A percentile compares a stretch with the other conserved stretches of the same genome.
phyloP scores from a whole-genome alignment of 768 basidiomycete species.

The Botryobasidium botryosum region DNA sequence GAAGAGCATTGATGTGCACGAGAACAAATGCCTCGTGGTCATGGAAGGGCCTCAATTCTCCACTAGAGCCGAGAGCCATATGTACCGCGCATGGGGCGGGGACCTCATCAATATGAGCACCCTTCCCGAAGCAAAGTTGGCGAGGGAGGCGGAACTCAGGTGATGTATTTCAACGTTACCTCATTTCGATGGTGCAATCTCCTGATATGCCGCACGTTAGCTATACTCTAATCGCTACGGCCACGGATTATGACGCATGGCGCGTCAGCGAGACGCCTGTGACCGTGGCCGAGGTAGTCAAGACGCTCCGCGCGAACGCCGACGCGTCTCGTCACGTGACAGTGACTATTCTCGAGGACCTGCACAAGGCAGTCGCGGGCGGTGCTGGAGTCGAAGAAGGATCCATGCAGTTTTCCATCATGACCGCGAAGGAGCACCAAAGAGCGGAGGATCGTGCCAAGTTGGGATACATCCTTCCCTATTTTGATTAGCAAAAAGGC shows the following conservation, averaged over 20 bases:
- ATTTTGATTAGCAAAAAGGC: slow-evolving; percentile 34
- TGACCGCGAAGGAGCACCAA: slow-evolving; percentile 39
- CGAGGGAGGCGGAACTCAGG: slow-evolving; percentile 89
- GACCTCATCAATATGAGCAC: slow-evolving; percentile 97
- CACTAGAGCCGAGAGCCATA: slow-evolving; percentile 87
- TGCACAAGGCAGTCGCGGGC: slow-evolving; percentile 39
- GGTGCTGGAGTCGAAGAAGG: slow-evolving; percentile 51
- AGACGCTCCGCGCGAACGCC: slow-evolving; percentile 74
- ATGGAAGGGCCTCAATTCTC: slow-evolving; percentile 99
- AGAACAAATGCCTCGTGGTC: slow-evolving; percentile 73
- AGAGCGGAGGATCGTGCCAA: slow-evolving; percentile 46
- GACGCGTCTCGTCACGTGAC: slow-evolving; percentile 68
- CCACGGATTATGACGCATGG: slow-evolving; percentile 97
- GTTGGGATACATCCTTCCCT: slow-evolving; percentile 63
- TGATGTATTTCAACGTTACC: slow-evolving; percentile 16
- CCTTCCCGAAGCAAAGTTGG: slow-evolving; percentile 92
- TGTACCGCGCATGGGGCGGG: slow-evolving; percentile 87
- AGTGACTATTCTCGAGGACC: slow-evolving; percentile 47
- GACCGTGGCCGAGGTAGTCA: slow-evolving; percentile 81
- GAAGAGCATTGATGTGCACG: slow-evolving; percentile 49
- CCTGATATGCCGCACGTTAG: slow-evolving; percentile 24
- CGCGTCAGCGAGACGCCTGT: slow-evolving; percentile 62
- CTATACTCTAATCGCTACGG: slow-evolving; percentile 78
- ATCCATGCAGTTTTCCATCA: slow-evolving; percentile 72
- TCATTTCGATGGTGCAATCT: background rate